phyloP scores from a whole-genome alignment of 306 rosid species.

The Lotus japonicus region DNA sequence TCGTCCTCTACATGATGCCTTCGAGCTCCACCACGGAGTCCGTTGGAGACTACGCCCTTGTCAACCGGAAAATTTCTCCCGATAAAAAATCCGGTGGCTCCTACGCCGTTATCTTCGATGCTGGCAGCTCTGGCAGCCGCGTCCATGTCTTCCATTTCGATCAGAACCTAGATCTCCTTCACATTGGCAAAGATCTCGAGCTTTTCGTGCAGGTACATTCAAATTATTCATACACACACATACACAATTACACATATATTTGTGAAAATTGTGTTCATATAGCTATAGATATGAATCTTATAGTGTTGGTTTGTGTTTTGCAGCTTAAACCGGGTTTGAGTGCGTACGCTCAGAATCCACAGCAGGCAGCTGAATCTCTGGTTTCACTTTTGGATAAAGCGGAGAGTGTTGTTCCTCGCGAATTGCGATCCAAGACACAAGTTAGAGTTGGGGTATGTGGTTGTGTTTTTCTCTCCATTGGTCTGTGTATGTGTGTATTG shows the following conservation, averaged over 20 bases:
- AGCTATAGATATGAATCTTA: not conserved
- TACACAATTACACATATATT: too few species aligned
- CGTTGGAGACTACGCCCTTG: conserved; percentile 34
- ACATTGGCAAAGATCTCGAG: conserved; percentile 87
- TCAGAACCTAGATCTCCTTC: conserved; percentile 63
- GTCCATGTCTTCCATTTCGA: conserved; percentile 90
- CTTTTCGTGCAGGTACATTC: conserved; percentile 62
- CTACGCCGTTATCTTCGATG: conserved; percentile 86
- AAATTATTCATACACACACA: not conserved
- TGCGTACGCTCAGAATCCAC: conserved; percentile 61
- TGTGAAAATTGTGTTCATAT: not conserved
- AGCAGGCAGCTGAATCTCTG: conserved; percentile 68
- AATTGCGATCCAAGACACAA: conserved; percentile 62
- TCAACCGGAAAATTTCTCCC: conserved; percentile 54
- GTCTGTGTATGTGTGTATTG: not conserved
- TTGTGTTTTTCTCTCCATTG: not conserved
- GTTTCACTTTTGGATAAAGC: conserved; percentile 59
- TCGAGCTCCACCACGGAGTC: conserved; percentile 27
- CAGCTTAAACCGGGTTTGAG: conserved; percentile 76
- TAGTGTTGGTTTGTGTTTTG: conserved; percentile 5
- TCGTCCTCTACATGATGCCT: conserved; percentile 68
- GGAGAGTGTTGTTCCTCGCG: conserved; percentile 67
- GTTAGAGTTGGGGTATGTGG: conserved; percentile 90
- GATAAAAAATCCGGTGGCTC: conserved; percentile 30
- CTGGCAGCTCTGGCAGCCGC: conserved; percentile 99